phyloP scores from a whole-genome alignment of 2,329 filamentous ascomycete genomes.

The Emmonsia crescens region DNA sequence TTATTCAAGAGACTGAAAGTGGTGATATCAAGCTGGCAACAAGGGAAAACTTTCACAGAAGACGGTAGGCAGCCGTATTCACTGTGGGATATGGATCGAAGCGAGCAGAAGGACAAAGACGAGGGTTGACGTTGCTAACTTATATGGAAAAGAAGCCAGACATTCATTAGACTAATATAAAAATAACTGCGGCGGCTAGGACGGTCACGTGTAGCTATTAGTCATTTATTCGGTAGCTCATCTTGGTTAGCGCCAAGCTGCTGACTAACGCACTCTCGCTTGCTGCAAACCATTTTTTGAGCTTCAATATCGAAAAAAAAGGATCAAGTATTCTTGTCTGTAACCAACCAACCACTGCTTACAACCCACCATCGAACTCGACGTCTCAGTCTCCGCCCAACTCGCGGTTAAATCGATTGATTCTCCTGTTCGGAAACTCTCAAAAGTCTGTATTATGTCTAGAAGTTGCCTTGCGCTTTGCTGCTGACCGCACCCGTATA shows the following conservation, averaged over 20 bases:
- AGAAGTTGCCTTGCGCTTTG: not conserved
- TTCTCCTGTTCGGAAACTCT: slow-evolving; percentile 40
- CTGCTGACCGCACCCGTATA: not conserved
- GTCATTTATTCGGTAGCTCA: not conserved
- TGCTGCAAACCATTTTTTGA: not conserved
- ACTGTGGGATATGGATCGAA: not conserved
- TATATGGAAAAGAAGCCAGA: not conserved
- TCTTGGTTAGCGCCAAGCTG: not conserved
- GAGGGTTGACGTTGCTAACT: not conserved
- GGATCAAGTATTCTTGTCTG: not conserved
- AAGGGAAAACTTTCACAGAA: not conserved
- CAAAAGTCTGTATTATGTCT: slow-evolving; percentile 5
- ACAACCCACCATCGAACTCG: slow-evolving; percentile 54
- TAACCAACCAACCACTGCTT: slow-evolving; percentile 1
- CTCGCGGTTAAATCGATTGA: slow-evolving; percentile 99
- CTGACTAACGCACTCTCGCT: slow-evolving; percentile 5
- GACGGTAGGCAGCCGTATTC: not conserved
- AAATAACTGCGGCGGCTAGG: not conserved
- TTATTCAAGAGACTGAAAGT: not conserved
- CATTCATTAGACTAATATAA: not conserved
- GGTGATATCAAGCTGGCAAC: not conserved
- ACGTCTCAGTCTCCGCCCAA: slow-evolving; percentile 98
- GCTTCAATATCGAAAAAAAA: not conserved
- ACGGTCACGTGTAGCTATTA: not conserved
- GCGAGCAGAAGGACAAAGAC: not conserved